Conservation (phyloP, 306 rosid genomes). For the Lupinus albus region DNA sequence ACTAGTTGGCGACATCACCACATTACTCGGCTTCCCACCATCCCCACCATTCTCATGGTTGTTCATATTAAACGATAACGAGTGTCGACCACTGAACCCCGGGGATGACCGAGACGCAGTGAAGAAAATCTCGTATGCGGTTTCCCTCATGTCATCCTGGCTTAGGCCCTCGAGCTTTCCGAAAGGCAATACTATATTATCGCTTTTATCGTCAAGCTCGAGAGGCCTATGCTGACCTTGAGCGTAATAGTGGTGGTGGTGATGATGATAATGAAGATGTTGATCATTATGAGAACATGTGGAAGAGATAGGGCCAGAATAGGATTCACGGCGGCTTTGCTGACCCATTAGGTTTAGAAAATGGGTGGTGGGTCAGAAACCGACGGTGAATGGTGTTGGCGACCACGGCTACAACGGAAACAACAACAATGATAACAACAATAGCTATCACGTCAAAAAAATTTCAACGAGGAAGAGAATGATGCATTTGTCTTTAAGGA, state of each 20-base stretch:
- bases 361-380: conserved; percentile 36
- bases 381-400: conserved; percentile 33
- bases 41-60: conserved; percentile 15
- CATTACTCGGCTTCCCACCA: conserved; percentile 41
- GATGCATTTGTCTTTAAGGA: conserved; percentile 44
- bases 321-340: conserved; percentile 72
- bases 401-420: neutral
- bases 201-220: conserved; percentile 1
- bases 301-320: conserved; percentile 47
- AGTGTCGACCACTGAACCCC: conserved; percentile 75
- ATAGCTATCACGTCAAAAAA: conserved; percentile 1
- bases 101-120: conserved; percentile 81
- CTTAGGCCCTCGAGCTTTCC: conserved; percentile 51
- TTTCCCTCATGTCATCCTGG: conserved; percentile 63
- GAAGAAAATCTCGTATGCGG: conserved; percentile 92
- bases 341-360: conserved; percentile 64
- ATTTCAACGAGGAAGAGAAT: conserved; percentile 36
- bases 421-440: neutral
- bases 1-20: conserved; percentile 76
- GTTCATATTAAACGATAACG: conserved; percentile 53
- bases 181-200: conserved; percentile 62
- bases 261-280: conserved; percentile 18
- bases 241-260: conserved; percentile 27
- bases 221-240: neutral
- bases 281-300: conserved; percentile 43